Conservation (phyloP, 2,329 filamentous ascomycete species). For the Aureobasidium musti region DNA sequence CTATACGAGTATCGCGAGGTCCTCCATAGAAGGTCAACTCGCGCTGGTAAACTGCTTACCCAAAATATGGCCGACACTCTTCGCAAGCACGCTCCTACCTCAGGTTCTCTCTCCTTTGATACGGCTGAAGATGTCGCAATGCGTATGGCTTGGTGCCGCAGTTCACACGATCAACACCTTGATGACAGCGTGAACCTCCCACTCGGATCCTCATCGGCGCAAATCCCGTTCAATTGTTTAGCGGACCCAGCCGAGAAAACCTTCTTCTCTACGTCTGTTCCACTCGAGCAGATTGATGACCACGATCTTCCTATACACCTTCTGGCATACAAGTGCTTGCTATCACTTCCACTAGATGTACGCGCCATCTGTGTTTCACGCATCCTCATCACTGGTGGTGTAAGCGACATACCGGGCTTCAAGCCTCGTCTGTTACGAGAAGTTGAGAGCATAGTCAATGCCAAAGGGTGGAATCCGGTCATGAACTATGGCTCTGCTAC, state of each 20-base stretch:
- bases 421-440: slow-evolving; percentile 77
- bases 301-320: slow-evolving; percentile 77
- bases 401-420: slow-evolving; percentile 75
- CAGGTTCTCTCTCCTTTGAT: slow-evolving; percentile 58
- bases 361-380: slow-evolving; percentile 84
- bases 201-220: slow-evolving; percentile 54
- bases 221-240: slow-evolving; percentile 69
- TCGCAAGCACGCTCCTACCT: slow-evolving; percentile 45
- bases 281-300: slow-evolving; percentile 70
- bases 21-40: slow-evolving; percentile 65
- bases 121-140: slow-evolving; percentile 78
- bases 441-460: slow-evolving; percentile 64
- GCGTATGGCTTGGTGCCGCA: slow-evolving; percentile 73
- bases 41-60: slow-evolving; percentile 72
- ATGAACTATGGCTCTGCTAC: slow-evolving; percentile 62
- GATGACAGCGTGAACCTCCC: slow-evolving; percentile 41
- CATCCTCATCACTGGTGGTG: slow-evolving; percentile 82
- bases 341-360: slow-evolving; percentile 77
- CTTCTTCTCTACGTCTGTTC: slow-evolving; percentile 64
- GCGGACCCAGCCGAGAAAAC: slow-evolving; percentile 73
- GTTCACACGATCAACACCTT: slow-evolving; percentile 40
- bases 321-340: slow-evolving; percentile 73
- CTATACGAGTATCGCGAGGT: slow-evolving; percentile 91
- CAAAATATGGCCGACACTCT: slow-evolving; percentile 58
- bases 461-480: slow-evolving; percentile 75